A percentile compares a stretch with the other conserved stretches of the same genome.
phyloP scores from a whole-genome alignment of 2,329 filamentous ascomycete genomes.

The Lasiodiplodia hormozganensis region DNA sequence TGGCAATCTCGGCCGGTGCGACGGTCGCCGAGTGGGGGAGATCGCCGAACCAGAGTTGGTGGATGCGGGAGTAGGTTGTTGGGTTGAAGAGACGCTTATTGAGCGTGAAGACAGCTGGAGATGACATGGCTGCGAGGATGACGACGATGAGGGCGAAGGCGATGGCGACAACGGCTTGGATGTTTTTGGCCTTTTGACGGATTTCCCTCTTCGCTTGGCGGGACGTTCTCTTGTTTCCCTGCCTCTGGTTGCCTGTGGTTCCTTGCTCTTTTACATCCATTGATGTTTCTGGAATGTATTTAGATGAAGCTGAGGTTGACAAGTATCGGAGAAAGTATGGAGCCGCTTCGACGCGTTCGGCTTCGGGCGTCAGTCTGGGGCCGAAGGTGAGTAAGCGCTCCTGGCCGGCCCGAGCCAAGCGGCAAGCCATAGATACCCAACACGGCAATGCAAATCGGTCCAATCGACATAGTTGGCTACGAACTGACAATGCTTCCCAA shows the following conservation, averaged over 20 bases:
- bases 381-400: conserved; percentile 14
- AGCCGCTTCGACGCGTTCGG: neutral
- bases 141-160: conserved; percentile 2
- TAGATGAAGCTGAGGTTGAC: neutral
- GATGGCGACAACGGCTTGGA: conserved; percentile 17
- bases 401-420: neutral
- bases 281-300: neutral
- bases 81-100: conserved; percentile 50
- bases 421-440: neutral
- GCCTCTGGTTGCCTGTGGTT: neutral
- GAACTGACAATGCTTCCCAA: neutral
- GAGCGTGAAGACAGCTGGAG: conserved; percentile 38
- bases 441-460: neutral
- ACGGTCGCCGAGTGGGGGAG: conserved; percentile 38
- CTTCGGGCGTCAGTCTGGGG: conserved; percentile 6
- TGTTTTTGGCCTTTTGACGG: conserved; percentile 11
- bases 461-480: neutral
- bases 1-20: conserved; percentile 34
- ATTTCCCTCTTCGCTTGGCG: neutral
- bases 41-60: conserved; percentile 49
- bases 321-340: neutral
- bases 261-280: conserved; percentile 20
- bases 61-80: conserved; percentile 45
- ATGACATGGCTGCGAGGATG: conserved; percentile 36
- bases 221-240: neutral